Percentiles rank a stretch among this genome's conserved stretches.
These are phyloP conservation scores for Tetracladium setigerum DNA, from an alignment of 495 filamentous ascomycete species.

Conservation along the genomic window DNA sequence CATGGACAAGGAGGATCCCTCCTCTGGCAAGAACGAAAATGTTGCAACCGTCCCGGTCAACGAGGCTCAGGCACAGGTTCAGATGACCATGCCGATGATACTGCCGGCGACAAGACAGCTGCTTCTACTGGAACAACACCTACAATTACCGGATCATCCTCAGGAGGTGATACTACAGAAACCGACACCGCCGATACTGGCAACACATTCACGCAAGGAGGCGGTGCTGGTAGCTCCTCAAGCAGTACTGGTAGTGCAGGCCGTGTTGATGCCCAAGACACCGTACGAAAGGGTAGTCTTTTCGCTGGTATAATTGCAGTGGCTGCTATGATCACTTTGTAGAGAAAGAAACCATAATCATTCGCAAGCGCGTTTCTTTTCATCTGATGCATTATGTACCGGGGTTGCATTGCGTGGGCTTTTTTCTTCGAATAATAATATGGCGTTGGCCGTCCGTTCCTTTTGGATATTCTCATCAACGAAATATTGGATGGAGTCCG, in stretches of 20 bases:
- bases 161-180: neutral
- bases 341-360: conserved; percentile 1
- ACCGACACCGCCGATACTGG: neutral
- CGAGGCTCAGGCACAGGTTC: conserved; percentile 7
- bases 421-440: neutral
- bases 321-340: conserved; percentile 36
- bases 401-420: conserved; percentile 8
- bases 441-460: conserved; percentile 22
- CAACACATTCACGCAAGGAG: conserved; percentile 1
- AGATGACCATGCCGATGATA: conserved; percentile 3
- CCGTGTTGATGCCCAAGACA: conserved; percentile 25
- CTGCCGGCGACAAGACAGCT: neutral
- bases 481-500: too few relatives aligned
- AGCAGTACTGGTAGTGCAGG: conserved; percentile 22
- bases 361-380: neutral
- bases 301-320: conserved; percentile 43
- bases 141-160: neutral
- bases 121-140: neutral
- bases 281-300: conserved; percentile 34
- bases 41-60: conserved; percentile 15
- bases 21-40: neutral
- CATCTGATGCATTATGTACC: conserved; percentile 7
- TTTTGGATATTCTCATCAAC: conserved; percentile 2
- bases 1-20: conserved; percentile 42
- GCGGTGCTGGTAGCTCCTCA: conserved; percentile 2